phyloP scores from a whole-genome alignment of 306 rosid genomes.

The Chamaecrista fasciculata region DNA sequence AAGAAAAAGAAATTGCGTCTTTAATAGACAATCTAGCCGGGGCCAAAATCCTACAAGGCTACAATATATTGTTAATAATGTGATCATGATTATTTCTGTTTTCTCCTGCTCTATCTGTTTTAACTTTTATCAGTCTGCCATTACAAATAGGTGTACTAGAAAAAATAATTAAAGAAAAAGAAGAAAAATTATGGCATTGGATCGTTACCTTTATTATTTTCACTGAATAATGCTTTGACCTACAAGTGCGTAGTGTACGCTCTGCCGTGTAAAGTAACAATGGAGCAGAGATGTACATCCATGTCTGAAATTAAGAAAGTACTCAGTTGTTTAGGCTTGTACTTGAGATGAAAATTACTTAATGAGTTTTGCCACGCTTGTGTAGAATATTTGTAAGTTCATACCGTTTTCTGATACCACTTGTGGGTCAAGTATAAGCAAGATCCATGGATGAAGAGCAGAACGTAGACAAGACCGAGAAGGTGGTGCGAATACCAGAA shows the following conservation, averaged over 20 bases:
- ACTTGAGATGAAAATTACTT: background rate
- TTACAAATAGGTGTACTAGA: background rate
- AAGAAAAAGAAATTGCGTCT: background rate
- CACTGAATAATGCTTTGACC: slow-evolving; percentile 75
- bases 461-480: slow-evolving; percentile 67
- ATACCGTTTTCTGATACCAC: slow-evolving; percentile 82
- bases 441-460: slow-evolving; percentile 68
- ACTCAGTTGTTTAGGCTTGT: background rate
- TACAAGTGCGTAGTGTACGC: slow-evolving; percentile 62
- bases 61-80: background rate
- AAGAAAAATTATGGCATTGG: background rate
- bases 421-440: slow-evolving; percentile 56
- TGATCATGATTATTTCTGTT: background rate
- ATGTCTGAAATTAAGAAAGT: slow-evolving; percentile 49
- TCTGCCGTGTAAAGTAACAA: slow-evolving; percentile 68
- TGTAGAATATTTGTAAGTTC: background rate
- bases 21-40: background rate
- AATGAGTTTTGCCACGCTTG: background rate
- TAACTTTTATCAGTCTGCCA: background rate
- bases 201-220: slow-evolving; percentile 62
- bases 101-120: background rate
- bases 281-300: slow-evolving; percentile 82
- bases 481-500: slow-evolving; percentile 97
- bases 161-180: too few relatives aligned
- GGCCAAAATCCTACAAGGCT: background rate